phyloP scores from a whole-genome alignment of 129 eudicot species.

The Lonicera japonica region DNA sequence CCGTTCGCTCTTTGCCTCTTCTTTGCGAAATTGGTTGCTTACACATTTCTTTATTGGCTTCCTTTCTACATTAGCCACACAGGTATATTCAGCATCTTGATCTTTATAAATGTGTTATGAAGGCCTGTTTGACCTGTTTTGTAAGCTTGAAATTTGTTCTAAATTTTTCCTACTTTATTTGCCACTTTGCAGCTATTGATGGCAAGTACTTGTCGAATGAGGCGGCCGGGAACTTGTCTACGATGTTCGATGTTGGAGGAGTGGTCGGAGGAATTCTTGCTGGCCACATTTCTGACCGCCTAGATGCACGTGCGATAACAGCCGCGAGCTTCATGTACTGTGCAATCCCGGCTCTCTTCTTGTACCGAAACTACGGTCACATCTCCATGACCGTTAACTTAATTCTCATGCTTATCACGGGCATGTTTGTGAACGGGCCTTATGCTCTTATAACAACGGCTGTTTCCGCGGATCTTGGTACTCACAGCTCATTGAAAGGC shows the following conservation, averaged over 20 bases:
- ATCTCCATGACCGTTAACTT: constrained; percentile 55
- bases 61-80: constrained; percentile 94
- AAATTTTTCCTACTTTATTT: neutral
- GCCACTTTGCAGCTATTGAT: constrained; percentile 60
- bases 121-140: neutral
- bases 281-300: constrained; percentile 74
- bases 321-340: constrained; percentile 96
- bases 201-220: constrained; percentile 70
- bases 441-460: constrained; percentile 97
- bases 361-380: constrained; percentile 77
- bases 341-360: constrained; percentile 81
- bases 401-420: constrained; percentile 65
- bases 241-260: constrained; percentile 92
- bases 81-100: constrained; percentile 33
- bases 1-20: constrained; percentile 86
- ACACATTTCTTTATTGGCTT: constrained; percentile 93
- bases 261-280: constrained; percentile 94
- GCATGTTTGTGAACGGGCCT: constrained; percentile 92
- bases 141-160: neutral
- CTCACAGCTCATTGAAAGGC: constrained; percentile 80
- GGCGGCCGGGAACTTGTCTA: constrained; percentile 77
- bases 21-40: constrained; percentile 92
- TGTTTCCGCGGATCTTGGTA: constrained; percentile 95
- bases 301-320: constrained; percentile 88
- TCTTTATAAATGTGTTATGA: neutral